phyloP scores from a whole-genome alignment of 225 moss, liverwort and hornwort species.

The Climacium dendroides region DNA sequence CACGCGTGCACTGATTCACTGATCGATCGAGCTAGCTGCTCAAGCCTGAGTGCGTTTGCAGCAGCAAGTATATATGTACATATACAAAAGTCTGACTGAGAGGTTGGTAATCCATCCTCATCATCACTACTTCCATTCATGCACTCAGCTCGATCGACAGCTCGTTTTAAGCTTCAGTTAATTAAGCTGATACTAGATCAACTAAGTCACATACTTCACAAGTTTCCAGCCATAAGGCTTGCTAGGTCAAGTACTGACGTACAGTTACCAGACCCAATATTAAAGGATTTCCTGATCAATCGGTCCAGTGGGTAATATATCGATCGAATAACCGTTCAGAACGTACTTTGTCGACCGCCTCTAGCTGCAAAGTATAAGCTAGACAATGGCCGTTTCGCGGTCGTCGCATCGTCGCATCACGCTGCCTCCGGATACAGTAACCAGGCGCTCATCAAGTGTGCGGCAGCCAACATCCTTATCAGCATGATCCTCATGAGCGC shows the following conservation, averaged over 20 bases:
- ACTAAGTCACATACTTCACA: no score
- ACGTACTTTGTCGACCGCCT: not conserved
- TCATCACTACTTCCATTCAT: not conserved
- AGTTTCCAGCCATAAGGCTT: not conserved
- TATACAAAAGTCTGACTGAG: not conserved
- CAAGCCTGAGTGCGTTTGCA: not conserved
- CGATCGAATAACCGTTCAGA: not conserved
- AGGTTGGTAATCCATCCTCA: not conserved
- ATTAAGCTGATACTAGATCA: not conserved
- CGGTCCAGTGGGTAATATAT: not conserved
- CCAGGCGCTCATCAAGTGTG: not conserved
- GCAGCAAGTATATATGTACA: not conserved
- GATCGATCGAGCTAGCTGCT: not conserved
- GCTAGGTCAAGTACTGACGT: not conserved
- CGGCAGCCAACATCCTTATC: not conserved
- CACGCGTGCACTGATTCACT: not conserved
- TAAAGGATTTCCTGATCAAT: not conserved
- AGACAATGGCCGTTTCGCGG: not conserved
- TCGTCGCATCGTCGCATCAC: no score
- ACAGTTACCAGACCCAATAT: not conserved
- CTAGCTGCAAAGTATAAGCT: not conserved
- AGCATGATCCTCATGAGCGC: not conserved
- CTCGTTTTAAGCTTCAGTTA: not conserved
- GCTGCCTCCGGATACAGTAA: not conserved
- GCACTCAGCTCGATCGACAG: not conserved